Conservation (phyloP, 352 stramenopile genomes). For the Phytophthora citrophthora region DNA sequence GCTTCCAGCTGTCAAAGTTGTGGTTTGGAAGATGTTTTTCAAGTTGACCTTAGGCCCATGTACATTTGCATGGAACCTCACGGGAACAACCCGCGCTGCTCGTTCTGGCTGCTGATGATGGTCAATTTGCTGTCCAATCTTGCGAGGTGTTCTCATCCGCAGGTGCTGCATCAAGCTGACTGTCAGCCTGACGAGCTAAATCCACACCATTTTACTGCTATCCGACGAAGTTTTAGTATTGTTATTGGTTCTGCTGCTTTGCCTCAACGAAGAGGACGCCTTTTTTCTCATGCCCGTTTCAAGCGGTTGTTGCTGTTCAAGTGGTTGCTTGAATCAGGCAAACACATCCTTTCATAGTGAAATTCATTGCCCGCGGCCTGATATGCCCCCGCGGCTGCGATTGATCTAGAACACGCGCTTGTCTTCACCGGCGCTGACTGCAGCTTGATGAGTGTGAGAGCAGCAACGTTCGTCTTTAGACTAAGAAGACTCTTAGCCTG, state of each 20-base stretch:
- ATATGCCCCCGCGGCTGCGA: constrained; percentile 12
- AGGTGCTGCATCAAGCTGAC: not conserved
- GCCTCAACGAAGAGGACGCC: constrained; percentile 10
- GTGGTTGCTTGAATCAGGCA: constrained; percentile 15
- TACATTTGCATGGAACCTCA: not conserved
- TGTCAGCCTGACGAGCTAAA: not conserved
- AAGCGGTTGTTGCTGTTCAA: constrained; percentile 15
- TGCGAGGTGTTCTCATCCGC: not conserved
- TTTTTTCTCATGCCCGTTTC: constrained; percentile 21
- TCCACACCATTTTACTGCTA: not conserved
- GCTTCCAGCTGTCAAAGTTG: not conserved
- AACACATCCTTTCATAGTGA: constrained; percentile 23
- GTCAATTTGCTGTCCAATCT: not conserved
- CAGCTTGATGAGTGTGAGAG: not conserved
- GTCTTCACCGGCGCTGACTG: not conserved
- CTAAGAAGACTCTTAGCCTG: not conserved
- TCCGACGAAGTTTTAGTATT: not conserved
- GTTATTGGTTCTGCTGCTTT: not conserved
- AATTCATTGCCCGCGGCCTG: constrained; percentile 23
- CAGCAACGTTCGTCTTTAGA: constrained; percentile 1
- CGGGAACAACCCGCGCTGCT: not conserved
- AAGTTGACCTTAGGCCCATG: not conserved
- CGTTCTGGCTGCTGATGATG: not conserved
- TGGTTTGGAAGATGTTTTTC: no score
- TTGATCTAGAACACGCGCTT: constrained; percentile 7